A percentile compares a stretch with the other conserved stretches of the same genome.
phyloP scores from a whole-genome alignment of 1,284 basidiomycete species.

The Sanguinoderma infundibulare region DNA sequence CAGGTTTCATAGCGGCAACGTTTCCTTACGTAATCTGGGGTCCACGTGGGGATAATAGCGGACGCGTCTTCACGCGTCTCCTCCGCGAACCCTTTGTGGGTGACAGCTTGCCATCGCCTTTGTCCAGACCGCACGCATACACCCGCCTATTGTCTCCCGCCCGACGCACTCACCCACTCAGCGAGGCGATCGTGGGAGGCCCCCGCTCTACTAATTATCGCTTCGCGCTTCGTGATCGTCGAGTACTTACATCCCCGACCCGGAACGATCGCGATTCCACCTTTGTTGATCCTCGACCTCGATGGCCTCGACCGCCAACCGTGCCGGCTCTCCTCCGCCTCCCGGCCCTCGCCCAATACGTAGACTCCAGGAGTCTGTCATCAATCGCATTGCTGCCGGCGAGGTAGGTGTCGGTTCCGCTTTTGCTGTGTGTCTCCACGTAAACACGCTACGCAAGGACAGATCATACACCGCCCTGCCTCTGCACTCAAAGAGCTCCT shows the following conservation, averaged over 20 bases:
- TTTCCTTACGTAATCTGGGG: slow-evolving; percentile 15
- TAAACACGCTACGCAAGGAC: slow-evolving; percentile 5
- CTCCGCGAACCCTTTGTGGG: not conserved
- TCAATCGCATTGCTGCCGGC: slow-evolving; percentile 84
- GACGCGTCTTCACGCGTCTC: slow-evolving; percentile 8
- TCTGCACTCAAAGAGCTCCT: slow-evolving; percentile 97
- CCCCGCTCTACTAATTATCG: not conserved
- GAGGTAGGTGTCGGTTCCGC: slow-evolving; percentile 51
- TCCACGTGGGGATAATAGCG: slow-evolving; percentile 11
- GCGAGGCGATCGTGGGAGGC: slow-evolving; percentile 4
- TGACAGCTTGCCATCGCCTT: not conserved
- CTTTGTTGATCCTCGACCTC: not conserved
- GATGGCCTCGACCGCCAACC: slow-evolving; percentile 13
- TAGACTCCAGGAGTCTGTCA: slow-evolving; percentile 73
- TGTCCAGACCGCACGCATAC: not conserved
- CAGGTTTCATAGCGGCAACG: slow-evolving; percentile 6
- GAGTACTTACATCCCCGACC: not conserved
- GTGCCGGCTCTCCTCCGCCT: slow-evolving; percentile 19
- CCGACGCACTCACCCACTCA: not conserved
- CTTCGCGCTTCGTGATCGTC: slow-evolving; percentile 10
- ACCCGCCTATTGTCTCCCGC: not conserved
- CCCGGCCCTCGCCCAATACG: slow-evolving; percentile 60
- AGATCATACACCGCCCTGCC: slow-evolving; percentile 97
- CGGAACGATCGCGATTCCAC: slow-evolving; percentile 1
- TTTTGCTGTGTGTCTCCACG: not conserved